A percentile compares a stretch with the other conserved stretches of the same genome.
Evolutionary conservation across 208 protist genomes (phyloP).

Genomic region (Herpetomonas muscarum): DNA sequence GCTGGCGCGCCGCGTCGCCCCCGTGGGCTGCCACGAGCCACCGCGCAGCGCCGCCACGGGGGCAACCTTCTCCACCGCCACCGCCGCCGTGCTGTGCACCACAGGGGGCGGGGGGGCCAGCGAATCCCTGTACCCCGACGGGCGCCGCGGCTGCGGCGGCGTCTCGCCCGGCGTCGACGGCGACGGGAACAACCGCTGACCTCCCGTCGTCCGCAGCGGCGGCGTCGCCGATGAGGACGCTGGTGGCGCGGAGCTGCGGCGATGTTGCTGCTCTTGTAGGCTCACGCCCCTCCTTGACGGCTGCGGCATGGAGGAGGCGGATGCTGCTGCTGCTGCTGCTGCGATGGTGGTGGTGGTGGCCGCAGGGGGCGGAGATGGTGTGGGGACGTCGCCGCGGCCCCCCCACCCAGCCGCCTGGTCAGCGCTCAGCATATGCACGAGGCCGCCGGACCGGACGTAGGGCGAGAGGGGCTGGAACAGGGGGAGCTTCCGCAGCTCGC

Average conservation of each 20-base stretch:
- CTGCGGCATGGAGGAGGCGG: neutral
- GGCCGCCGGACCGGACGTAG: neutral
- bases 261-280: neutral
- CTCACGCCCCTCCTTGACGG: neutral
- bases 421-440: slow-evolving; percentile 1
- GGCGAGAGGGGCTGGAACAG: neutral
- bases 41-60: neutral
- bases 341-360: too few species aligned
- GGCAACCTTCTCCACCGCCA: too few species aligned
- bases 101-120: too few species aligned
- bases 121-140: too few species aligned
- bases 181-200: neutral
- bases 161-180: neutral
- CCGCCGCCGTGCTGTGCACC: too few species aligned
- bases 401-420: neutral
- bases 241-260: neutral
- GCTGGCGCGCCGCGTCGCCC: too few species aligned
- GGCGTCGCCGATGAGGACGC: neutral
- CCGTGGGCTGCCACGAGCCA: neutral
- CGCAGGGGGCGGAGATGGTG: too few species aligned
- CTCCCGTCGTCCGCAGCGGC: neutral
- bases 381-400: too few species aligned
- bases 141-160: too few species aligned
- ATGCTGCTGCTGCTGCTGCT: neutral
- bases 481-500: neutral